Evolutionary conservation across 2,329 filamentous ascomycete species (phyloP), one percentile per base, ranked within the genome.

Genomic region (Sphaerulina vaccinii): DNA sequence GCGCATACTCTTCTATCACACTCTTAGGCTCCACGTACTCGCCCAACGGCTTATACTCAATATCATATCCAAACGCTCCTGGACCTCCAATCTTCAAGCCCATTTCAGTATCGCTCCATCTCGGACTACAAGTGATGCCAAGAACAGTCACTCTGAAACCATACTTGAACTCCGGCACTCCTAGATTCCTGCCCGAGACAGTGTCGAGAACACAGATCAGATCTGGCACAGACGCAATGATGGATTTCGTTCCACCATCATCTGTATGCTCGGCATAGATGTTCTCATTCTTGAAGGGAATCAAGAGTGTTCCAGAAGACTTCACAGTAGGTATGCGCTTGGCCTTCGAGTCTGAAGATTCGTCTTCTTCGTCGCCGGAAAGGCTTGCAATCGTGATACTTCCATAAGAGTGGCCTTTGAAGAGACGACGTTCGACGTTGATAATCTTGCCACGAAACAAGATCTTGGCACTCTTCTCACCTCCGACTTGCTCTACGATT

Each of bases 241-340:
- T 70, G 18, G 68, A 68, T 44, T 71, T 70, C 33, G 67, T 69
- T 35, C 70, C 62, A 59, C 61, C 46, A 49, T 68, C 53, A 59
- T 68, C 53, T 5, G 62, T 64, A 35, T 71, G 68, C 51, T 71
- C 66, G 0, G 80, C 84, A n/a, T 79, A 79, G 38, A 88, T 84
- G 61, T 87, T 88, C 63, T 88, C 84, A 66, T 88, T 88, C 70
- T 87, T 87, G 73, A 87, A 87, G 0, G 84, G 84, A 42, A 88
- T 83, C 63, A 80, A 84, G 63, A 86, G 69, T 23, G 65, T 70
- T 0, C 81, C 81, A 5, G 62, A 67, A 19, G 37, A 63, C 53
- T 64, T 77, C 70, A 68, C 57, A 6, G 68, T 59, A 3, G 61
- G 45, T 37, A 64, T 54, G 5, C 58, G 58, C 9, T 60, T 57